Conservation (phyloP, 2,329 filamentous ascomycete genomes). For the Emmonsia crescens region DNA sequence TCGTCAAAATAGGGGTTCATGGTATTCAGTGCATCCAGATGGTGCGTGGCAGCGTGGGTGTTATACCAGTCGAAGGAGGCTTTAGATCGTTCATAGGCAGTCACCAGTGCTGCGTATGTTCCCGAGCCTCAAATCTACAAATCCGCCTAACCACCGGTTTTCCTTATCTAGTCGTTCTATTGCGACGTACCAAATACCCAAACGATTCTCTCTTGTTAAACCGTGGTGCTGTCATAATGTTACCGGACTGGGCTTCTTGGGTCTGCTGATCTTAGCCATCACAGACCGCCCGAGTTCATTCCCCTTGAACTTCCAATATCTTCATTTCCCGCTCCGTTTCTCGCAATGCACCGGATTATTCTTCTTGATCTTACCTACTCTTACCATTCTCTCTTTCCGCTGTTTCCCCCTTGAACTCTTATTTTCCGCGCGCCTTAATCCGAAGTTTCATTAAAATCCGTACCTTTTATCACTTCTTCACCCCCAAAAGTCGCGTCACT, state of each 20-base stretch:
- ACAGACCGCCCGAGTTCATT: conserved; percentile 7
- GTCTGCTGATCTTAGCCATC: not conserved
- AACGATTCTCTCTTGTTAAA: not conserved
- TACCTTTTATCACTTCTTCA: conserved; percentile 3
- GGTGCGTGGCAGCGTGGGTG: not conserved
- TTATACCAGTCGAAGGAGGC: not conserved
- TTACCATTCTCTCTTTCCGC: conserved; percentile 13
- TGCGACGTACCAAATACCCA: not conserved
- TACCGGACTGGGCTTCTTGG: not conserved
- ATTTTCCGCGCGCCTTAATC: conserved; percentile 3
- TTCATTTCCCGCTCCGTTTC: conserved; percentile 3
- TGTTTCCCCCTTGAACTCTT: conserved; percentile 11
- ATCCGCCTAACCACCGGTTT: not conserved
- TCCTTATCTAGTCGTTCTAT: not conserved
- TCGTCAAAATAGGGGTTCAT: not conserved
- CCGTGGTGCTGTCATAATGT: not conserved
- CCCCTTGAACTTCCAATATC: conserved; percentile 5
- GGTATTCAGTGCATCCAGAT: not conserved
- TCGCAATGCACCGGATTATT: conserved; percentile 7
- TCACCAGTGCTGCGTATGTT: not conserved
- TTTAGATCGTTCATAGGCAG: not conserved
- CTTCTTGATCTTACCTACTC: conserved; percentile 13
- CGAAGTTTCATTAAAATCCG: conserved; percentile 8
- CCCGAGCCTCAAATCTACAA: not conserved
- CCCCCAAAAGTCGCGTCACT: not conserved